Percentiles rank a stretch among this genome's conserved stretches.
These are phyloP conservation scores for Rhizophagus prolifer DNA, from an alignment of 192 early-diverging fungal species.

Conservation along the genomic window DNA sequence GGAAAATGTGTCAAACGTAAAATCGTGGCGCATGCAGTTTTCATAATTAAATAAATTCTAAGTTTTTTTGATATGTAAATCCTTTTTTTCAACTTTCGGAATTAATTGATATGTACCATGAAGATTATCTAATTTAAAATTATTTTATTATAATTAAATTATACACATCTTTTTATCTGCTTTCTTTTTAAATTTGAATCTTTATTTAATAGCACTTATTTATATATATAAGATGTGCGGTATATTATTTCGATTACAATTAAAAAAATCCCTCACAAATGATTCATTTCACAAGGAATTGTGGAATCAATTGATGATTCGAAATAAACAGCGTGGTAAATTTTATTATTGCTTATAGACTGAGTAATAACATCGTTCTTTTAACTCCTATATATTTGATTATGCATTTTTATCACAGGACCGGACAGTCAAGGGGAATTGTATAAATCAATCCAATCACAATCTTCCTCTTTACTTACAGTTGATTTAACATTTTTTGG, in stretches of 20 bases:
- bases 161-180: neutral
- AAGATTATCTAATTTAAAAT: neutral
- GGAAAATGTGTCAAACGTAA: too few species aligned
- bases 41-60: too few species aligned
- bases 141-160: neutral
- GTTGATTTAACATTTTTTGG: constrained; percentile 46
- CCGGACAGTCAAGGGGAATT: constrained; percentile 48
- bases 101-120: too few species aligned
- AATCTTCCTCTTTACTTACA: constrained; percentile 3
- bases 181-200: neutral
- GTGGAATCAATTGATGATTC: constrained; percentile 43
- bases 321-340: constrained; percentile 55
- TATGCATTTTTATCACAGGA: constrained; percentile 34
- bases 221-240: constrained; percentile 49
- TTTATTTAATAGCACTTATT: neutral
- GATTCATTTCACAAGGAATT: constrained; percentile 12
- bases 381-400: neutral
- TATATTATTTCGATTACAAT: constrained; percentile 49
- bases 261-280: constrained; percentile 1
- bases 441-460: neutral
- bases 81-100: too few species aligned
- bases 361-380: neutral
- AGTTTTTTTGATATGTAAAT: too few species aligned
- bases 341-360: neutral
- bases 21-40: too few species aligned